Evolutionary conservation across 148 eudicot species (phyloP).

Genomic region (Camellia lanceoleosa): DNA sequence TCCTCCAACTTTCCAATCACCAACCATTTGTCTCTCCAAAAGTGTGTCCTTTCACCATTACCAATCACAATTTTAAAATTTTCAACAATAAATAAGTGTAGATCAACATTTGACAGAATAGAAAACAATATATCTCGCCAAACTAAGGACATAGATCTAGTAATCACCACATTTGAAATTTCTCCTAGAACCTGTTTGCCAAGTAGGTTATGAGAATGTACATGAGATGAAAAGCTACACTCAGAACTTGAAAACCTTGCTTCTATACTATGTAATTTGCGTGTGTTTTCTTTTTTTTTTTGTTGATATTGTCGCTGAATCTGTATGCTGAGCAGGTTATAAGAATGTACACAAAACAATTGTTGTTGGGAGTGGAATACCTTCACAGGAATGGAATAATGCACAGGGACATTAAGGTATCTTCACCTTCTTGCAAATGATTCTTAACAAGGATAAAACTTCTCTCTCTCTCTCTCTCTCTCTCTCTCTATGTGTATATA

Average conservation of each 20-base stretch:
- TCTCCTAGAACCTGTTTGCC: background rate
- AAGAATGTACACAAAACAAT: conserved; percentile 75
- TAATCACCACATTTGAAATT: background rate
- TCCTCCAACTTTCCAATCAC: too few relatives aligned
- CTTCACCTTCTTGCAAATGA: background rate
- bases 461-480: too few relatives aligned
- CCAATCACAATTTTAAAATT: too few relatives aligned
- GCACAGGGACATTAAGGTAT: conserved; percentile 91
- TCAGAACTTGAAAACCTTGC: background rate
- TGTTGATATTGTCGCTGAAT: conserved; percentile 5
- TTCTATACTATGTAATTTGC: background rate
- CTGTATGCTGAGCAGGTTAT: conserved; percentile 47
- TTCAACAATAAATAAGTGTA: too few relatives aligned
- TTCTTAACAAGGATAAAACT: background rate
- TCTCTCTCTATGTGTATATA: background rate
- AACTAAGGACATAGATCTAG: too few relatives aligned
- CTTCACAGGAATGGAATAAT: conserved; percentile 77
- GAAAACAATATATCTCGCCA: too few relatives aligned
- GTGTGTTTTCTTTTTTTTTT: background rate
- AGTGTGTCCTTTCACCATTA: too few relatives aligned
- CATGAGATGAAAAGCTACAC: background rate
- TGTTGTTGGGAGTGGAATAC: conserved; percentile 71
- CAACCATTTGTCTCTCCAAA: too few relatives aligned
- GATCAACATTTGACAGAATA: too few relatives aligned
- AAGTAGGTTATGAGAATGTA: background rate